Base-by-base conservation (phyloP, 106 monocot species). In the Chionographis japonica region DNA sequence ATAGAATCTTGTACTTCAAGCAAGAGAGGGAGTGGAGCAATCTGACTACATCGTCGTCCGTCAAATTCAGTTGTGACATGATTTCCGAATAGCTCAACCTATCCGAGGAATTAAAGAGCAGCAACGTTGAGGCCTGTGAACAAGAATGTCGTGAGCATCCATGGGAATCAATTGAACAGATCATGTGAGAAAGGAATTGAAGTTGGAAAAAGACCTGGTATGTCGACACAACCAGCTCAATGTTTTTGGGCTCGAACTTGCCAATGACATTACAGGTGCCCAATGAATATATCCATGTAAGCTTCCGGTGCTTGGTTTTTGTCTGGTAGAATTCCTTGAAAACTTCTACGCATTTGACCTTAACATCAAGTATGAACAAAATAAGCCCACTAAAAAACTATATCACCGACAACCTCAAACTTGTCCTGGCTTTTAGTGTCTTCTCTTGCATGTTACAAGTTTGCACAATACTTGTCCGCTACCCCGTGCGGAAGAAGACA, bases 21-120 rank as follows among this genome's bases (percentile, higher is more conserved):
- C 92, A 92, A 16, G 92, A 91, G 52, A 97, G 92, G 20, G 95
- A 97, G 50, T 97, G 95, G 43, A 97, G 92, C 72, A 91, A 76
- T 78, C 95, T 69, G 57, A 82, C 75, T 38, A 87, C 71, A 75
- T 92, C 95, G 42, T 91, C 86, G 50, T 89, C 92, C 3, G 89
- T 83, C 73, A 89, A 75, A 62, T 89, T 83, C 37, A 90, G 72
- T 20, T 85, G 83, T 11, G 64, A 40, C 81, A 84, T 84, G 27
- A 97, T 97, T 65, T 97, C 95, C 36, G 85, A 78, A 41, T 92
- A 97, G 69, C 83, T 89, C 59, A 97, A 68, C 65, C 73, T 84
- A 59, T 89, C 86, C 20, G 86, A 76, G n/a, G 82, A 56, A 63
- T 97, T 97, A 49, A 97, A 97, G 11, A 97, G 64, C 70, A 97